Conservation (phyloP, 208 protist genomes). For the Trypanosoma lewisi region DNA sequence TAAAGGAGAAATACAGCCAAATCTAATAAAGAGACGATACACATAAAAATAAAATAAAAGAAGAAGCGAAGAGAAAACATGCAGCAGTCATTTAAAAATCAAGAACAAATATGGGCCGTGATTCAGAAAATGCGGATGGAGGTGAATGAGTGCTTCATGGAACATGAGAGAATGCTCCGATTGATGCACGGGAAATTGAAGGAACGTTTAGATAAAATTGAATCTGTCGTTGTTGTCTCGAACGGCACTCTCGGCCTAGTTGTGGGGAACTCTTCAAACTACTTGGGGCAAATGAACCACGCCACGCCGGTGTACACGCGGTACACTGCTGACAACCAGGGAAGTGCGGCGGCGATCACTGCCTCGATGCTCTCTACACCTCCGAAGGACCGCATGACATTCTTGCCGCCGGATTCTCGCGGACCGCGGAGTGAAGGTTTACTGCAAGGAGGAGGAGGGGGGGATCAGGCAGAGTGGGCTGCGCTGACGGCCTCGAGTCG, state of each 20-base stretch:
- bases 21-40: constrained; percentile 7
- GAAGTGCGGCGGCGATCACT: background rate
- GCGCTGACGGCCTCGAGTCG: constrained; percentile 8
- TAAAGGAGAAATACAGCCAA: background rate
- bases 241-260: constrained; percentile 4
- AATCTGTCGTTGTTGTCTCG: constrained; percentile 23
- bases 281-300: constrained; percentile 13
- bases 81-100: constrained; percentile 22
- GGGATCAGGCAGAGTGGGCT: constrained; percentile 12
- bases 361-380: constrained; percentile 9
- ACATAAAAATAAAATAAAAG: constrained; percentile 10
- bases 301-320: constrained; percentile 9
- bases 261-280: constrained; percentile 13
- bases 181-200: constrained; percentile 47
- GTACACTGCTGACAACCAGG: constrained; percentile 17
- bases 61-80: background rate
- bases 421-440: background rate
- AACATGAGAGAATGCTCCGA: constrained; percentile 57
- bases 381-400: constrained; percentile 4
- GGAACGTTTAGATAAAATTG: constrained; percentile 50
- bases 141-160: constrained; percentile 50
- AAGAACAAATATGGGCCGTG: constrained; percentile 35
- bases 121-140: constrained; percentile 43
- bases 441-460: background rate
- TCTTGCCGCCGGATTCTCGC: background rate